Conservation (phyloP, 2,329 filamentous ascomycete genomes). For the Cordyceps javanica region DNA sequence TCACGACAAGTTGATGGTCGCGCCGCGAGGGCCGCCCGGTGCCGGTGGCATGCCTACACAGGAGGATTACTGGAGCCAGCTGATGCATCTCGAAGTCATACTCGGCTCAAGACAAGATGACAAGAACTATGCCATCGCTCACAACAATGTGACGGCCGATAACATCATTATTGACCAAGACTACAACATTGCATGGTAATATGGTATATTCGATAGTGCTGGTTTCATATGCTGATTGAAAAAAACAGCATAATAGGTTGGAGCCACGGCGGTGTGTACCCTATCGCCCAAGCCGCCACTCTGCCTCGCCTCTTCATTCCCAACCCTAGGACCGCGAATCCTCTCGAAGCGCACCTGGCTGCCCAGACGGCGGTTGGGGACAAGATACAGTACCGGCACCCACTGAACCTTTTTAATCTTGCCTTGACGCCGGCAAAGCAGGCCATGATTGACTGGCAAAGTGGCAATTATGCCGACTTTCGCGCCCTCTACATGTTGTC, state of each 20-base stretch:
- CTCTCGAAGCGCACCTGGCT: background rate
- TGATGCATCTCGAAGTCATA: background rate
- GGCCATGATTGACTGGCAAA: background rate
- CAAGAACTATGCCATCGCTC: background rate
- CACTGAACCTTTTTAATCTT: background rate
- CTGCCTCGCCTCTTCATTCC: background rate
- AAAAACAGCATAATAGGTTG: background rate
- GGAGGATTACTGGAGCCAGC: background rate
- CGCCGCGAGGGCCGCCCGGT: background rate
- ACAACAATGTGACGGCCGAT: background rate
- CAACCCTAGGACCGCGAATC: background rate
- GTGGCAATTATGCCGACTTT: background rate
- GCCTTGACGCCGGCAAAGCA: background rate
- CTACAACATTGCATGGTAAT: background rate
- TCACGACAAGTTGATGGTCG: background rate
- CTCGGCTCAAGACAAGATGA: background rate
- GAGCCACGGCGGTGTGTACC: background rate
- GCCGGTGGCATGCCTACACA: background rate
- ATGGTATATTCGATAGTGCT: background rate
- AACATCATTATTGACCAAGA: background rate
- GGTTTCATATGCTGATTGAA: background rate
- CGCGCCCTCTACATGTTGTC: conserved; percentile 4
- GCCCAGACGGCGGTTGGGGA: background rate
- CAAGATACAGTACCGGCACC: background rate
- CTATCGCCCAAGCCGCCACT: background rate